phyloP scores from a whole-genome alignment of 2,329 filamentous ascomycete species.

The Aspergillus sojae region DNA sequence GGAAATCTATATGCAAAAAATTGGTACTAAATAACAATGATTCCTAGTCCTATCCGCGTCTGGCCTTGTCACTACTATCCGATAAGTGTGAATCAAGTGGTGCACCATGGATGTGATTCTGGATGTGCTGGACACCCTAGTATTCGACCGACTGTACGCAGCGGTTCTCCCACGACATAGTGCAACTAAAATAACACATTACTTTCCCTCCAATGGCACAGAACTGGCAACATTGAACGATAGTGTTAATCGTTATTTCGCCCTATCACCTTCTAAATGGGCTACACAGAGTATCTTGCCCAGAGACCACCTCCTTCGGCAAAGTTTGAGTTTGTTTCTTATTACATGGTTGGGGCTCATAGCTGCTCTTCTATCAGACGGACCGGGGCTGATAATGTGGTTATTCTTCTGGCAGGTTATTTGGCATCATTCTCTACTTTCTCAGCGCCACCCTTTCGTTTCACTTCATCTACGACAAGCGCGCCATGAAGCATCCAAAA shows the following conservation, averaged over 20 bases:
- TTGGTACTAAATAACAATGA: background rate
- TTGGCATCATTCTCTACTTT: constrained; percentile 14
- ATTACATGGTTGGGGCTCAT: constrained; percentile 8
- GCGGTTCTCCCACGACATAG: constrained; percentile 14
- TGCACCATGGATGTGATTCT: constrained; percentile 24
- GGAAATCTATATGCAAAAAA: background rate
- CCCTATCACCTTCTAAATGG: constrained; percentile 10
- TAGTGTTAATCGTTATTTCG: constrained; percentile 12
- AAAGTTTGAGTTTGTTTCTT: constrained; percentile 14
- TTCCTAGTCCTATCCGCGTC: background rate
- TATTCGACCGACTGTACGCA: constrained; percentile 25
- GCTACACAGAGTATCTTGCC: constrained; percentile 4
- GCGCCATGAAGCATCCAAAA: constrained; percentile 82
- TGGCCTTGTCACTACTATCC: background rate
- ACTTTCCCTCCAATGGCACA: constrained; percentile 2
- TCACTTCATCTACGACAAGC: constrained; percentile 82
- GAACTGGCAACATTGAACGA: constrained; percentile 4
- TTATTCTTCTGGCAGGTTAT: background rate
- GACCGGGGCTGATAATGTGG: background rate
- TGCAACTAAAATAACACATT: background rate
- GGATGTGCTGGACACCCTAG: constrained; percentile 24
- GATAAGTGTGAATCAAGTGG: background rate
- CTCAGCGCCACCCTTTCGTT: constrained; percentile 12
- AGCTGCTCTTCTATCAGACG: background rate
- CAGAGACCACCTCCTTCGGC: constrained; percentile 11